Conservation (phyloP, 768 basidiomycete species). For the Mycena olivaceomarginata region DNA sequence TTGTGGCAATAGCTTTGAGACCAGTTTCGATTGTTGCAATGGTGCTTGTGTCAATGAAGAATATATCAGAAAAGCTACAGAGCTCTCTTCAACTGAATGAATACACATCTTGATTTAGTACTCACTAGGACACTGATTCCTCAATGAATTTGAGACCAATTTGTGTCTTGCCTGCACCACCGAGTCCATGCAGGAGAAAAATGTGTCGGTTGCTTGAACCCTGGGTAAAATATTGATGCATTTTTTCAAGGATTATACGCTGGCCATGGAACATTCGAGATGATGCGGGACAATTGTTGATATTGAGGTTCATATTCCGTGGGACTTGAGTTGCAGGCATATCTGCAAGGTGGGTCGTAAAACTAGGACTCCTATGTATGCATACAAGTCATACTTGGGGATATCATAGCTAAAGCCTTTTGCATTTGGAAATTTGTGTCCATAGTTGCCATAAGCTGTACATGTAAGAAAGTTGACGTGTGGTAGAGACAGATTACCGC, state of each 20-base stretch:
- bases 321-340: not conserved
- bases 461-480: not conserved
- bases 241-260: not conserved
- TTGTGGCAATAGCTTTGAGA: too few relatives aligned
- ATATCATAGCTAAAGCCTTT: not conserved
- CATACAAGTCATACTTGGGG: not conserved
- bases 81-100: too few relatives aligned
- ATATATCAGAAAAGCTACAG: too few relatives aligned
- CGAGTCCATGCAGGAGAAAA: not conserved
- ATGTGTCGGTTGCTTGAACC: not conserved
- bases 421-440: conserved; percentile 10
- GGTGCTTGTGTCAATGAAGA: too few relatives aligned
- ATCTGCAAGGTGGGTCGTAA: not conserved
- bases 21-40: too few relatives aligned
- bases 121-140: not conserved
- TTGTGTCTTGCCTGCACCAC: conserved; percentile 36
- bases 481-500: not conserved
- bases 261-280: conserved; percentile 23
- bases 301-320: too few relatives aligned
- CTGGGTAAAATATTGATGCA: conserved; percentile 11
- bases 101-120: not conserved
- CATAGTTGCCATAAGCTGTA: not conserved
- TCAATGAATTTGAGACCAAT: conserved; percentile 25
- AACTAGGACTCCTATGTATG: not conserved
- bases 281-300: conserved; percentile 16